Evolutionary conservation across 805 yeast genomes (phyloP), one percentile per base, ranked within the genome.

Genomic region (Saturnispora halmiae): DNA sequence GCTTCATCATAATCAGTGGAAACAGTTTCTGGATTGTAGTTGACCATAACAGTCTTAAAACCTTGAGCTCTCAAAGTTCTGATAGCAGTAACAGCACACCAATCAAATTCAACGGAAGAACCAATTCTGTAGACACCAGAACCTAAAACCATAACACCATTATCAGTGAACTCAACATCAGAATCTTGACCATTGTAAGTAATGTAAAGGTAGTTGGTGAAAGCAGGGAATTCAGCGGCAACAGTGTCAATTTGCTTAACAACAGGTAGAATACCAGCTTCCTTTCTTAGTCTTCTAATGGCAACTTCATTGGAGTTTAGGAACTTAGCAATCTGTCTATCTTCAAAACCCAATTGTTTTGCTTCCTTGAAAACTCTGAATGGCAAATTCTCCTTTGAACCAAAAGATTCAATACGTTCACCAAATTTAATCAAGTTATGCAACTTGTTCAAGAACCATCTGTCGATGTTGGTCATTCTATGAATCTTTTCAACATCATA

Each of bases 51-150:
- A 25, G 98, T 90, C 65, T 80, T 84, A 62, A 79, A 80, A 49
- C 95, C 95, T 42, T 77, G 70, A 40, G 77, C 82, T 63, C 98
- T 79, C 54, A 90, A 77, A 33, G 96, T 87, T 61, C 96, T 79
- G 42, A 95, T 96, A 44, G 98, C 83, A 49, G 92, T 77, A 48
- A 90, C 98, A 42, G 97, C 98, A 73, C 98, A 90, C 98, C 98
- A 90, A 65, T 90, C 98, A 56, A 90, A 90, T 68, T 92, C 98
- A 41, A 90, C 98, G 25, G 96, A 87, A 2, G 96, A 88, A 45
- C 98, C 98, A 62, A 90, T 90, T 65, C 98, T 78, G 75, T 90
- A 90, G 38, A 92, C 98, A 70, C 98, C 97, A n/a, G 96, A 87
- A 41, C 97, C 98, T 53, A 90, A 72, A 31, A 90, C 97, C 77